Percentiles rank a stretch among this genome's conserved stretches.
phyloP scores from a whole-genome alignment of 345 rosid species.

The Triadica sebifera region DNA sequence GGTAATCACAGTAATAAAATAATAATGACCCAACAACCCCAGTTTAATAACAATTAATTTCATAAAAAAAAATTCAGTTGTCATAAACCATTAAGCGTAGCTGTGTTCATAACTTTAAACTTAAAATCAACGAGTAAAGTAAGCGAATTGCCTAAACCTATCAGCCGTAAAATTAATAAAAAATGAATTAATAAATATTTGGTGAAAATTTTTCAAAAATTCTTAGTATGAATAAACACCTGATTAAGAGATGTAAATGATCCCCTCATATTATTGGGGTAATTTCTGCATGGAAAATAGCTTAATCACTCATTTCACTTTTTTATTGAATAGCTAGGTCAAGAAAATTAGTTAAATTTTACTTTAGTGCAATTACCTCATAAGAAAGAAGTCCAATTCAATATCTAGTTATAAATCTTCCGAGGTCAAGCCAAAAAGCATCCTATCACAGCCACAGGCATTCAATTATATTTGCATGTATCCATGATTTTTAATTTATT shows the following conservation, averaged over 20 bases:
- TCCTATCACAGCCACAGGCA: constrained; percentile 22
- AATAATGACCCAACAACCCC: no score
- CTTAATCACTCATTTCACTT: background rate
- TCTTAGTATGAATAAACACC: constrained; percentile 29
- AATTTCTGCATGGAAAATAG: constrained; percentile 34
- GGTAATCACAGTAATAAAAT: no score
- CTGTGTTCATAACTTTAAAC: no score
- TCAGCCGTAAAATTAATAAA: no score
- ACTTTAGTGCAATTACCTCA: constrained; percentile 31
- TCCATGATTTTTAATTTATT: background rate
- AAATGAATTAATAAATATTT: no score
- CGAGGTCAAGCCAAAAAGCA: constrained; percentile 40
- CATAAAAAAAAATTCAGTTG: no score
- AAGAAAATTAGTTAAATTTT: no score
- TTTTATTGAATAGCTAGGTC: background rate
- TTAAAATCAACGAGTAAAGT: no score
- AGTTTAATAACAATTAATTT: no score
- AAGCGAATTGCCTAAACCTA: no score
- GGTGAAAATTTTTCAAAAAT: no score
- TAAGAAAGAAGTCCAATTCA: constrained; percentile 45
- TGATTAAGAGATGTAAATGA: constrained; percentile 20
- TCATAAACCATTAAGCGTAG: no score
- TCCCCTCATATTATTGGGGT: constrained; percentile 35
- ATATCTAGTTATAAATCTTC: constrained; percentile 44
- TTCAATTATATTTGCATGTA: background rate